Conservation (phyloP, 2,329 filamentous ascomycete genomes). For the Rhynchosporium secalis region DNA sequence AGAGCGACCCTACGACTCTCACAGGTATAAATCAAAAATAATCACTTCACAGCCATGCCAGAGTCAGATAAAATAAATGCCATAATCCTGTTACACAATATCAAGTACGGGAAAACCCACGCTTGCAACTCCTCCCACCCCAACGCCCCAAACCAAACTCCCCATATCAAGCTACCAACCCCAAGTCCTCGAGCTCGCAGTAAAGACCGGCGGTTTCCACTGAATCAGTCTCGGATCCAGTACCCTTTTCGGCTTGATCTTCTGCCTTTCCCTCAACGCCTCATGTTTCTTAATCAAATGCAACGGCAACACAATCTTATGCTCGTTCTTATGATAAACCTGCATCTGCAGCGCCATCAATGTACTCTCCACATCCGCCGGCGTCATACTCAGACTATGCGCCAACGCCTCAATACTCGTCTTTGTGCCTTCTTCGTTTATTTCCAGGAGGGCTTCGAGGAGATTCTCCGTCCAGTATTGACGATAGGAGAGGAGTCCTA, state of each 20-base stretch:
- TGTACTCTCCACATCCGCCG: constrained; percentile 92
- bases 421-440: constrained; percentile 65
- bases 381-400: constrained; percentile 85
- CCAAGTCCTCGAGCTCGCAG: constrained; percentile 87
- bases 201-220: constrained; percentile 97
- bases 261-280: constrained; percentile 75
- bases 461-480: constrained; percentile 98
- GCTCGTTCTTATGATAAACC: constrained; percentile 92
- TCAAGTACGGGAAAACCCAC: neutral
- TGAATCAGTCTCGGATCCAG: constrained; percentile 80
- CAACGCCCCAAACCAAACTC: constrained; percentile 2
- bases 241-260: constrained; percentile 70
- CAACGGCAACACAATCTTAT: constrained; percentile 91
- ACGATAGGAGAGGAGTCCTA: constrained; percentile 89
- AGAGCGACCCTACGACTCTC: neutral
- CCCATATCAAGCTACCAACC: constrained; percentile 66
- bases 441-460: constrained; percentile 78
- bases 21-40: neutral
- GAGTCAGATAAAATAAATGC: no score
- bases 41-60: neutral
- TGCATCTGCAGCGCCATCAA: constrained; percentile 93
- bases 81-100: neutral
- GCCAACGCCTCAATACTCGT: constrained; percentile 87
- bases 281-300: constrained; percentile 67
- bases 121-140: neutral